Percentiles rank a stretch among this genome's conserved stretches.
Evolutionary conservation across 78 protist genomes (phyloP).

Genomic region (Cavenderia fasciculata): DNA sequence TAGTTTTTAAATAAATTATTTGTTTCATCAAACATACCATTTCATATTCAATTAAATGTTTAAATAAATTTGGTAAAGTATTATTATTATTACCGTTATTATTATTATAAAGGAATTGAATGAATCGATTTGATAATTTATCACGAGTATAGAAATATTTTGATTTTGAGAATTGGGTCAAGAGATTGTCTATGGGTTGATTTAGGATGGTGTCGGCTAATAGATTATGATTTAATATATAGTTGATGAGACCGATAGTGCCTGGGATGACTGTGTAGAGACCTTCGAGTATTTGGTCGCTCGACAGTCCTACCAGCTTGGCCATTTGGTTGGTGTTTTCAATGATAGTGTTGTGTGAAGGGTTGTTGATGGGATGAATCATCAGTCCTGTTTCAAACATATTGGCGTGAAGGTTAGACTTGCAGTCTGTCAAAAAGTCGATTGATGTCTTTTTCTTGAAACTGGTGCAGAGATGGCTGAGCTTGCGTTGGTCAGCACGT

Average conservation of each 20-base stretch:
- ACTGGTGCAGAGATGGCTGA: slow-evolving; percentile 2
- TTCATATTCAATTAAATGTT: slow-evolving; percentile 28
- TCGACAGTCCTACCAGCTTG: too few relatives aligned
- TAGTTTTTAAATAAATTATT: too few relatives aligned
- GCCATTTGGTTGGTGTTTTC: too few relatives aligned
- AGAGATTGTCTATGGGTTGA: background rate
- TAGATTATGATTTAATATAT: background rate
- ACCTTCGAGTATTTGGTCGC: slow-evolving; percentile 16
- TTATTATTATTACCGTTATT: too few relatives aligned
- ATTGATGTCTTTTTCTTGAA: background rate
- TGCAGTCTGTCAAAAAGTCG: slow-evolving; percentile 35
- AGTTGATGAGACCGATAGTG: slow-evolving; percentile 6
- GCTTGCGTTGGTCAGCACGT: slow-evolving; percentile 2
- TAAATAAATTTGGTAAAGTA: slow-evolving; percentile 5
- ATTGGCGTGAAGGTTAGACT: background rate
- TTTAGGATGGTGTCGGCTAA: background rate
- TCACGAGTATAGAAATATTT: background rate
- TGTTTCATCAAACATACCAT: background rate
- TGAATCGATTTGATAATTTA: background rate
- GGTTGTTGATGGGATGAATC: background rate
- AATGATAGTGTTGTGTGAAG: background rate
- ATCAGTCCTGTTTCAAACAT: slow-evolving; percentile 34
- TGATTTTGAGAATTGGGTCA: slow-evolving; percentile 13
- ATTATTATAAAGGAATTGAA: background rate
- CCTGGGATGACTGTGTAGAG: slow-evolving; percentile 14